Evolutionary conservation across 805 yeast genomes (phyloP), one percentile per base, ranked within the genome.

Genomic region (Yarrowia deformans): DNA sequence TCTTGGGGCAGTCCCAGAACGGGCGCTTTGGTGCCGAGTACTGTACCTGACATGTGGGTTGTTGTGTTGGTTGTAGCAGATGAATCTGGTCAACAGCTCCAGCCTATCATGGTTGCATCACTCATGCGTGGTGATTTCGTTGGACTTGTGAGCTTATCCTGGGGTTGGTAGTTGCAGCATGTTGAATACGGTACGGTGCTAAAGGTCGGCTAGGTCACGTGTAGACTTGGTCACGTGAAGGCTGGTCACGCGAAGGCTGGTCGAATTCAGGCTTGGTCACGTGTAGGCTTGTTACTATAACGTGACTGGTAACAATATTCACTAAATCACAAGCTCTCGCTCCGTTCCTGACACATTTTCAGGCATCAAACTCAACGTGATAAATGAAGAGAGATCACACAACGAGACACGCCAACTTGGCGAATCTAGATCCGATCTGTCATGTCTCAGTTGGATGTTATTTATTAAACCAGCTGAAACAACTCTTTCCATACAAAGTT

Each of bases 101-200:
- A 60, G 52, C 52, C 66, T 60, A 60, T 60, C 66, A 60, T 19
- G 32, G 66, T 35, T 60, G 66, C 66, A 60, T 60, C n/a, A 4
- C n/a, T n/a, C 42, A 43, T 60, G 66, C 66, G 66, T 60, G 66
- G 12, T 45, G 66, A 42, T 58, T 39, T 55, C 23, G 63, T 55
- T 29, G 48, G 40, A 50, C 29, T n/a, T 42, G n/a, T 23, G 45
- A 42, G 45, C 18, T 16, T 42, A 42, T 39, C 12, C 39, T 13
- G 40, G 40, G 1, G 40, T 13, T 39, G 8, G 10, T 34, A 23
- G 43, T 18, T 5, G 43, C 8, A 40, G 43, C 8, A 9, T 7
- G 37, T 8, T 7, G 37, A 34, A 34, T 7, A 7, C 1, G 8
- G 37, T 7, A 9, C 1, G 35, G 37, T 8, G 6, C 10, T 34